Base-by-base conservation (phyloP, 257 asterid genomes). In the Solanum lignicaule region DNA sequence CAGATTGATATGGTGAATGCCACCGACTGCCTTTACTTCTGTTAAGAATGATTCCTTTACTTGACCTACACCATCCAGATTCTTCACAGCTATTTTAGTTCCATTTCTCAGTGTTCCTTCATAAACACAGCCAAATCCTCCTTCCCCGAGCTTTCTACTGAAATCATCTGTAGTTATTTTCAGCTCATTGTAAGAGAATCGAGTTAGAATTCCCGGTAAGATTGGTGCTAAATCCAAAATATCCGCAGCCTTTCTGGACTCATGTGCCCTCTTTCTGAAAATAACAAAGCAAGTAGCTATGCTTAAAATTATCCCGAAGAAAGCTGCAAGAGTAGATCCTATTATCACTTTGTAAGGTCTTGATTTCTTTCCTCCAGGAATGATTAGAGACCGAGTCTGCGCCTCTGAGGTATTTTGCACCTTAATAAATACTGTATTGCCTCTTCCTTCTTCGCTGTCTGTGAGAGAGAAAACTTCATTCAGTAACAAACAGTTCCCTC, bases 51-150 rank as follows among this genome's bases (percentile, higher is more conserved):
- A 66, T 10, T 88, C 82, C 35, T 39, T 83, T 38, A 79, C 21
- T 23, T 75, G 78, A 16, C 83, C 76, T 23, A 58, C 2, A 29
- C 88, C 81, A 58, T 84, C 68, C 9, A 90, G 88, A 23, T 79
- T 4, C 52, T 88, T 90, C 27, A 90, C 89, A 38, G 89, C 90
- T 58, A 88, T 86, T 33, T 75, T 85, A 1, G 85, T 87, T 0
- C 88, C 89, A 83, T 87, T 20, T 0, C 43, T 23, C 1, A 87
- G 85, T 2, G 7, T 18, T 39, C 92, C 92, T 60, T 87, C 88
- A 68, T 83, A 88, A 9, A 88, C 90, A 23, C 75, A 65, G 14
- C 92, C 90, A 60, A 84, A 90, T 65, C 89, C 90, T 83, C 92
- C 90, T 81, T 81, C 88, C 9, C 92, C 88, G 0, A 90, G 83